Conservation (phyloP, 495 filamentous ascomycete species). For the Penicillium robsamsonii region DNA sequence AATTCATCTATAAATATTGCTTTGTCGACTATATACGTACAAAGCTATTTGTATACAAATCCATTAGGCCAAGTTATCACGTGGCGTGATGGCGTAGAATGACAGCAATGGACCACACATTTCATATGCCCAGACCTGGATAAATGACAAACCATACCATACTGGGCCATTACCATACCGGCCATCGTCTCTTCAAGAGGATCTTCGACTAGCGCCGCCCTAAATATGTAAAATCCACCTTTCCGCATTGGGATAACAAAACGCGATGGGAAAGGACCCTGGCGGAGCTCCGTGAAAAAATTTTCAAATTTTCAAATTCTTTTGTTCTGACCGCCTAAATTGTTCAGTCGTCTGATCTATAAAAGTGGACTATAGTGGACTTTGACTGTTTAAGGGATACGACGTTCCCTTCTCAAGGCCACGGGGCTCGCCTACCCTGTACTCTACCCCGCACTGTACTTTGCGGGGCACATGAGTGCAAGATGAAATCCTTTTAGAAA, state of each 20-base stretch:
- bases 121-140: neutral
- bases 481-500: neutral
- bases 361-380: conserved; percentile 1
- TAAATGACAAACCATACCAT: conserved; percentile 26
- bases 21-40: neutral
- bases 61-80: conserved; percentile 6
- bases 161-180: neutral
- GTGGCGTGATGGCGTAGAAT: conserved; percentile 5
- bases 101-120: neutral
- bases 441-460: conserved; percentile 24
- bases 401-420: conserved; percentile 4
- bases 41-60: neutral
- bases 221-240: conserved; percentile 16
- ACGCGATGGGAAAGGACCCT: conserved; percentile 26
- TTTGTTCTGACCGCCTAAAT: neutral
- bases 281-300: conserved; percentile 17
- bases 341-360: conserved; percentile 6
- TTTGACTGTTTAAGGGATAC: neutral
- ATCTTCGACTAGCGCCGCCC: conserved; percentile 9
- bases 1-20: neutral
- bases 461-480: conserved; percentile 22
- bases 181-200: conserved; percentile 2
- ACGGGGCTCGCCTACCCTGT: conserved; percentile 5
- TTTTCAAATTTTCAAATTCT: conserved; percentile 11
- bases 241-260: conserved; percentile 26